These are phyloP conservation scores for Xeromyces bisporus DNA, from an alignment of 495 filamentous ascomycete species.

Conservation along the genomic window DNA sequence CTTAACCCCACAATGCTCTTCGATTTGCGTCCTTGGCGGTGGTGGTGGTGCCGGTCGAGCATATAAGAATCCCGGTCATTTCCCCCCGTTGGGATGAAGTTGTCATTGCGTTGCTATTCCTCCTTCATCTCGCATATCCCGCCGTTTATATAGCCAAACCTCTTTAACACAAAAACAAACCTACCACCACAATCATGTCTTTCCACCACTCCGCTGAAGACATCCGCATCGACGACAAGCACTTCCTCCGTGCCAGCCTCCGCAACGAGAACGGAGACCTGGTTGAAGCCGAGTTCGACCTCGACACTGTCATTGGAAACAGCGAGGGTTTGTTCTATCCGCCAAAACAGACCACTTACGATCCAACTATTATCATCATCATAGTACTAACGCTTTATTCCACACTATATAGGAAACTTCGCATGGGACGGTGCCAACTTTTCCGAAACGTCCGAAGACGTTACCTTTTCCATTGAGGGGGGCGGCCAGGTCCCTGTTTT, in stretches of 20 bases:
- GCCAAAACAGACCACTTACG: too few relatives aligned
- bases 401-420: slow-evolving; percentile 18
- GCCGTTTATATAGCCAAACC: too few relatives aligned
- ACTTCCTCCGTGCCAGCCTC: slow-evolving; percentile 23
- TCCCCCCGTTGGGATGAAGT: too few relatives aligned
- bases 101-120: too few relatives aligned
- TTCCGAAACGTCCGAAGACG: slow-evolving; percentile 17
- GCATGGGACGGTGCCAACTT: slow-evolving; percentile 29
- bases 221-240: slow-evolving; percentile 23
- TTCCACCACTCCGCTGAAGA: slow-evolving; percentile 25
- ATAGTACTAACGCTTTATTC: neutral
- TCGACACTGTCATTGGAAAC: slow-evolving; percentile 28
- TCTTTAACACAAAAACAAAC: too few relatives aligned
- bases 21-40: too few relatives aligned
- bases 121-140: too few relatives aligned
- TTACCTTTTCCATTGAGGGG: slow-evolving; percentile 25
- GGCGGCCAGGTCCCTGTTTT: slow-evolving; percentile 21
- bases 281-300: slow-evolving; percentile 19
- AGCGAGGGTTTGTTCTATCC: slow-evolving; percentile 18
- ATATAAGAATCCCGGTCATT: too few relatives aligned
- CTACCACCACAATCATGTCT: slow-evolving; percentile 17
- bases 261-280: slow-evolving; percentile 12
- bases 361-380: too few relatives aligned
- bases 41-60: too few relatives aligned
- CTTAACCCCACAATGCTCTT: too few relatives aligned